Evolutionary conservation across 306 rosid genomes (phyloP).

Genomic region (Heteromeles arbutifolia): DNA sequence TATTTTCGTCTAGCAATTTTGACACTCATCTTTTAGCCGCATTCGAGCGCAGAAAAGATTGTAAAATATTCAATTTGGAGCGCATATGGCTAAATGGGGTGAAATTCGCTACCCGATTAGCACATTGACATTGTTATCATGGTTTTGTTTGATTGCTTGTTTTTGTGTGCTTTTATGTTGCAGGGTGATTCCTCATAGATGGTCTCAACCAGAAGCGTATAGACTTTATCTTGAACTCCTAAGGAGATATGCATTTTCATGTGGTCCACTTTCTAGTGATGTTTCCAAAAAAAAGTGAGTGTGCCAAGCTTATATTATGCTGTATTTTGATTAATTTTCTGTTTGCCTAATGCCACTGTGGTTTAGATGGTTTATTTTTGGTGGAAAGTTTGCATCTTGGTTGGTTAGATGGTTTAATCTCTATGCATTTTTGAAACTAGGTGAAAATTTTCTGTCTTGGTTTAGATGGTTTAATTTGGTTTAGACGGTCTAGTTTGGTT

Average conservation of each 20-base stretch:
- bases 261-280: conserved; percentile 15
- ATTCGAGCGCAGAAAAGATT: background rate
- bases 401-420: background rate
- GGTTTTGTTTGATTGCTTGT: background rate
- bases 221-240: conserved; percentile 59
- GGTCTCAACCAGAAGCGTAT: conserved; percentile 46
- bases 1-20: too few species aligned
- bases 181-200: conserved; percentile 44
- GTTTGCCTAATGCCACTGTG: background rate
- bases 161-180: background rate
- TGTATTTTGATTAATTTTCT: background rate
- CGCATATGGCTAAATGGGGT: background rate
- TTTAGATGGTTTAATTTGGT: background rate
- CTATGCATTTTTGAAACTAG: background rate
- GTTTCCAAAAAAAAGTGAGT: conserved; percentile 34
- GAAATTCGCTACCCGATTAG: background rate
- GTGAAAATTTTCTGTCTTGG: background rate
- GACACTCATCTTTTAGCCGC: background rate
- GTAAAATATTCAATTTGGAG: too few species aligned
- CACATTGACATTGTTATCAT: background rate
- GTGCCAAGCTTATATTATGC: background rate
- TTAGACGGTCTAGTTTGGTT: background rate
- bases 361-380: background rate
- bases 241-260: conserved; percentile 38
- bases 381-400: background rate